Base-by-base conservation (phyloP, 1,139 yeast species). In the Starmera stellimalicola region DNA sequence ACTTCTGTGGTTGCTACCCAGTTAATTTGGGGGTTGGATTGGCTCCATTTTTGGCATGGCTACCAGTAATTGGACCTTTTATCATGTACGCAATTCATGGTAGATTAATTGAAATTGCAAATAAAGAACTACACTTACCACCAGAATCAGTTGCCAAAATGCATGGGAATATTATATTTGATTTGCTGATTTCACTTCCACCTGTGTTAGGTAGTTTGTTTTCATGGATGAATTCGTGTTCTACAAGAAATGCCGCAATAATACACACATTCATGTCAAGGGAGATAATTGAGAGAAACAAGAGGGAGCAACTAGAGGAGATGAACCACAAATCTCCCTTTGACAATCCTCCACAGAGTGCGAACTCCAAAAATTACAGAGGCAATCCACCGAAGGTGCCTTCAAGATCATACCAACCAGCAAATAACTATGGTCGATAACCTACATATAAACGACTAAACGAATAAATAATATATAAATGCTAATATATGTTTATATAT, bases 241-340 rank as follows among this genome's bases (percentile, higher is more conserved):
- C 94, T n/a, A 82, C 95, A 0, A 62, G 95, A 47, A 88, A 87
- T 55, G 94, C 95, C 1, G 85, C 87, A 0, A 49, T 83, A 48
- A 65, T 84, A 7, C 85, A 76, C 52, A 67, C 46, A 6, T 33
- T 31, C 18, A 11, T 28, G 16, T 9, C 17, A 6, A 22, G 25
- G 12, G 14, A 22, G 8, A 22, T 22, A 22, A 22, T 22, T n/a
- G 25, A 22, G 8, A 22, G 25, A 22, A 22, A 22, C 12, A 8
- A 8, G 11, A 6, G 12, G 12, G 14, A 22, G 25, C 25, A 22
- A 22, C 6, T 8, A 8, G 6, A n/a, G 25, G 14, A 22, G 12
- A 7, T 7, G 12, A 22, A 22, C n/a, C n/a, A n/a, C n/a, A n/a
- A n/a, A n/a, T n/a, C n/a, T n/a, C n/a, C n/a, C n/a, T n/a, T 22